These are phyloP conservation scores for Apiotrichum mycotoxinovorans DNA, from an alignment of 1,284 basidiomycete genomes.

Conservation along the genomic window DNA sequence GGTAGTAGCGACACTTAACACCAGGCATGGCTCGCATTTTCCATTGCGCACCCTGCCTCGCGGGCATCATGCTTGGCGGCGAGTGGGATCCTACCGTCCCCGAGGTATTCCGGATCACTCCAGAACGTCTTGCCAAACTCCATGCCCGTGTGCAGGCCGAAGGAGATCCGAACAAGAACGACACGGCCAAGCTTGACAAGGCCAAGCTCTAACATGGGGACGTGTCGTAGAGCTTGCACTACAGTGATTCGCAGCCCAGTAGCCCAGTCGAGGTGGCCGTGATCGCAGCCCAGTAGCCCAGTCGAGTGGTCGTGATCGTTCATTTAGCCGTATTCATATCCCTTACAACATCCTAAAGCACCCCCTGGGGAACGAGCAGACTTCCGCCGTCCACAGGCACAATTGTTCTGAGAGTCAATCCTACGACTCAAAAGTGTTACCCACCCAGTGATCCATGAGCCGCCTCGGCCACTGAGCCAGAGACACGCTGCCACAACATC, in stretches of 20 bases:
- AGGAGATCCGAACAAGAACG: background rate
- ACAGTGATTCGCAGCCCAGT: too few species aligned
- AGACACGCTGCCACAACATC: conserved; percentile 55
- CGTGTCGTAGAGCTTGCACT: too few species aligned
- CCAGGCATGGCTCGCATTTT: conserved; percentile 30
- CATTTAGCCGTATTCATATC: too few species aligned
- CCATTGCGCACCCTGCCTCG: conserved; percentile 29
- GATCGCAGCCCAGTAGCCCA: too few species aligned
- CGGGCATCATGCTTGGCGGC: conserved; percentile 26
- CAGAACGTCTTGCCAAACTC: conserved; percentile 35
- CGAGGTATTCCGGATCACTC: conserved; percentile 26
- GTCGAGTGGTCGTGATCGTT: too few species aligned
- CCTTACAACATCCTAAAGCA: too few species aligned
- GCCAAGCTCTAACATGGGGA: background rate
- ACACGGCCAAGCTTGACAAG: background rate
- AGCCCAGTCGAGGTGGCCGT: too few species aligned
- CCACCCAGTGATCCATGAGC: conserved; percentile 2
- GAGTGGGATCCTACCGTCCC: conserved; percentile 22
- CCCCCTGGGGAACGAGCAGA: too few species aligned
- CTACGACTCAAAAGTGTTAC: background rate
- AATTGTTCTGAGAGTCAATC: too few species aligned
- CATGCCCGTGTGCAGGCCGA: conserved; percentile 52
- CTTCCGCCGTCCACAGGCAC: too few species aligned
- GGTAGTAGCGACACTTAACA: background rate
- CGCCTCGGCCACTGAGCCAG: background rate